Base-by-base conservation (phyloP, 108 stramenopile genomes). In the Poteriospumella lacustris region DNA sequence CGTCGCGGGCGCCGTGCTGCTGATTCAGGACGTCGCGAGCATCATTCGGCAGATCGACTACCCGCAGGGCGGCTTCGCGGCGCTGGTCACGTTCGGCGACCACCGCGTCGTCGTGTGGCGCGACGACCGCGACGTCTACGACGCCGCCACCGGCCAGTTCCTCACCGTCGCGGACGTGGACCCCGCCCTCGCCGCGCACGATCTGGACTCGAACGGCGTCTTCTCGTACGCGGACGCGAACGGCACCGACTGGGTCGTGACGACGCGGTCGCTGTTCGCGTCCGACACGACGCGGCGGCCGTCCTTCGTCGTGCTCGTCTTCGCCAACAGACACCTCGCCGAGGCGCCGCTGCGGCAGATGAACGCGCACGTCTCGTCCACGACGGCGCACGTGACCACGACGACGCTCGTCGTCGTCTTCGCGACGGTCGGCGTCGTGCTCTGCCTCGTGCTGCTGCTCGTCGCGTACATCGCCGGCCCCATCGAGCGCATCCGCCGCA, bases 1-100 rank as follows among this genome's bases (percentile, higher is more conserved):
- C 34, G 69, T 70, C 3, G 36, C 33, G n/a, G 69, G 33, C 42
- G 42, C 69, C 36, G 69, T 70, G 36, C 12, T 70, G 69, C 42
- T 70, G 42, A 2, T 70, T 2, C 24, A 9, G 9, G 42, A 39
- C 34, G 2, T 70, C 19, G n/a, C 1, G 36, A 12, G 29, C 3
- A 40, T 70, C n/a, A 42, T 43, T 19, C 38, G 42, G 2, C 2
- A 28, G 5, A 43, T 70, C 3, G 5, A 2, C 5, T 70, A 70
- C 42, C 38, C 12, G n/a, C n/a, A 70, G 38, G 24, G 42, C 24
- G 69, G 69, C 36, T 70, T 70, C 42, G 69, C n/a, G 2, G 60
- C 60, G 28, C n/a, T 70, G 24, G 19, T 70, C n/a, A 9, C 2
- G 3, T 2, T 9, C 3, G 2, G n/a, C 3, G 24, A 9, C 24